Conservation (phyloP, 2,329 filamentous ascomycete species). For the Aureobasidium namibiae region DNA sequence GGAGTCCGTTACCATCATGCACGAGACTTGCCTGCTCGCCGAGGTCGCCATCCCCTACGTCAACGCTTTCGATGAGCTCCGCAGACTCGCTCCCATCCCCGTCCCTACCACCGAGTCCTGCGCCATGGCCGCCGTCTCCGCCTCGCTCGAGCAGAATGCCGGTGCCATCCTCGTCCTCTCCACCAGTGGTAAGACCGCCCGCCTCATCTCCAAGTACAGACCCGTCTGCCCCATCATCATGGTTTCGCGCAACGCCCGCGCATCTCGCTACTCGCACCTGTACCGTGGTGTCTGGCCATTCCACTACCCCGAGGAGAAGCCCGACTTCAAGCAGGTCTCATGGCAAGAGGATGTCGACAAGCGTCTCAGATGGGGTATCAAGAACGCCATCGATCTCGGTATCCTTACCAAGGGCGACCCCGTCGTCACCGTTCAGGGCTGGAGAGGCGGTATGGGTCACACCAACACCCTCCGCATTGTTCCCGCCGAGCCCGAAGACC, state of each 20-base stretch:
- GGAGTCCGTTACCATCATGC: slow-evolving; percentile 95
- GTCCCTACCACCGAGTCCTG: slow-evolving; percentile 87
- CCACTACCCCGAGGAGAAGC: slow-evolving; percentile 86
- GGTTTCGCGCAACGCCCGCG: slow-evolving; percentile 80
- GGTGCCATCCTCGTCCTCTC: slow-evolving; percentile 94
- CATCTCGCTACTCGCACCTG: slow-evolving; percentile 83
- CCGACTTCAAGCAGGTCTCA: slow-evolving; percentile 83
- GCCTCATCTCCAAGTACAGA: slow-evolving; percentile 95
- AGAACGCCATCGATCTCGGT: slow-evolving; percentile 74
- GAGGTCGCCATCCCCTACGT: slow-evolving; percentile 97
- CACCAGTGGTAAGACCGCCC: slow-evolving; percentile 86
- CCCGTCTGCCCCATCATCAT: slow-evolving; percentile 99
- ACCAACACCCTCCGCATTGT: slow-evolving; percentile 65
- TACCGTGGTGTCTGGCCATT: slow-evolving; percentile 98
- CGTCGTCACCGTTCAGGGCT: slow-evolving; percentile 79
- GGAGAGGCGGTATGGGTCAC: slow-evolving; percentile 86
- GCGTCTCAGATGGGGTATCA: slow-evolving; percentile 94
- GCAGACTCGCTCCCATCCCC: slow-evolving; percentile 71
- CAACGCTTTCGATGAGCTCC: slow-evolving; percentile 92
- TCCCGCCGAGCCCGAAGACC: slow-evolving; percentile 38
- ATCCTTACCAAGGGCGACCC: slow-evolving; percentile 64
- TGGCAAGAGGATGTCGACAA: slow-evolving; percentile 99
- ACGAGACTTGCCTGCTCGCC: slow-evolving; percentile 91
- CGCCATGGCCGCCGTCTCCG: slow-evolving; percentile 89
- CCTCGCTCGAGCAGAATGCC: slow-evolving; percentile 91